A percentile compares a stretch with the other conserved stretches of the same genome.
Conservation (phyloP, 2,329 filamentous ascomycete genomes). For the Monosporascus sp. region DNA sequence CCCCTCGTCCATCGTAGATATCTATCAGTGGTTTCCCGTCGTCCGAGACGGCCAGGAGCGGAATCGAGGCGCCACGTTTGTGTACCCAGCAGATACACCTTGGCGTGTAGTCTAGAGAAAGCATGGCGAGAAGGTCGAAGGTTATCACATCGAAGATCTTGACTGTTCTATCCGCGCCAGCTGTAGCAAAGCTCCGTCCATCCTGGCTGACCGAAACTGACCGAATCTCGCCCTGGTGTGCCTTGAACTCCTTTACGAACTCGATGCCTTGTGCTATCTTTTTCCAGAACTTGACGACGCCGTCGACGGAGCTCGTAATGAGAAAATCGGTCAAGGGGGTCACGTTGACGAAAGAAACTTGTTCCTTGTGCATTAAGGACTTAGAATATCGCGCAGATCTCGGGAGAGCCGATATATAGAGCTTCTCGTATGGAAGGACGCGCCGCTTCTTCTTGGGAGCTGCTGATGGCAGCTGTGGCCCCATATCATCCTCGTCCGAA, state of each 20-base stretch:
- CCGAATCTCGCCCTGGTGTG: conserved; percentile 79
- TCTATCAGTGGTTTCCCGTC: conserved; percentile 66
- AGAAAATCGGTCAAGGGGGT: conserved; percentile 92
- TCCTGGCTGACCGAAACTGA: conserved; percentile 83
- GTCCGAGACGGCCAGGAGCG: conserved; percentile 78
- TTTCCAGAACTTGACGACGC: conserved; percentile 99
- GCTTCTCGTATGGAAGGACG: conserved; percentile 87
- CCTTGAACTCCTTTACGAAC: conserved; percentile 96
- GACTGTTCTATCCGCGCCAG: conserved; percentile 70
- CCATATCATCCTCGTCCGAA: conserved; percentile 81
- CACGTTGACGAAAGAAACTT: conserved; percentile 80
- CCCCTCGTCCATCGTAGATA: conserved; percentile 86
- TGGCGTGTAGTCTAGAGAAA: conserved; percentile 70
- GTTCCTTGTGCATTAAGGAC: conserved; percentile 97
- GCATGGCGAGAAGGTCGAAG: conserved; percentile 79
- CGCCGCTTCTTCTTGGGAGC: conserved; percentile 86
- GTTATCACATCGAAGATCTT: conserved; percentile 81
- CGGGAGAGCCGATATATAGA: conserved; percentile 87
- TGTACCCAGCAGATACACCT: conserved; percentile 90
- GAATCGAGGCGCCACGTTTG: conserved; percentile 77
- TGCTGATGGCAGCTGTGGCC: conserved; percentile 79
- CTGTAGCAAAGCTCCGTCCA: conserved; percentile 88
- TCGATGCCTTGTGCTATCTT: conserved; percentile 86
- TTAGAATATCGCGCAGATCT: conserved; percentile 80
- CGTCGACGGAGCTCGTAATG: conserved; percentile 88